Base-by-base conservation (phyloP, 371 early-diverging fungal species). In the Syncephalastrum racemosum region DNA sequence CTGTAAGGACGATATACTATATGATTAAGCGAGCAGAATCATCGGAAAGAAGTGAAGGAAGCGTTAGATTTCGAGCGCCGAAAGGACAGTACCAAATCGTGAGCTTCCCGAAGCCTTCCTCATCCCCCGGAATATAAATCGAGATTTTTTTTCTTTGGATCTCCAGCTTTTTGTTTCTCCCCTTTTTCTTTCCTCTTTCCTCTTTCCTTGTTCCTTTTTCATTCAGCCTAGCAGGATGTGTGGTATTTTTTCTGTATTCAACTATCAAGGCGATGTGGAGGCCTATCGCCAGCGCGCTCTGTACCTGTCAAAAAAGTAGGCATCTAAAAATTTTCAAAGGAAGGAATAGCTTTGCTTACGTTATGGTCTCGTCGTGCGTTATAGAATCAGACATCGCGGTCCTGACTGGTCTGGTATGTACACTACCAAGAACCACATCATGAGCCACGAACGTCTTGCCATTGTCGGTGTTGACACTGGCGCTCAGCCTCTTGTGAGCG, bases 371-470 rank as follows among this genome's bases (percentile, higher is more conserved):
- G 36, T 46, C 16, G 22, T 57, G 24, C 25, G 44, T 14, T 41
- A 54, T 57, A 73, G 75, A 53, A 75, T 98, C 45, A 85, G 98
- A 62, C 98, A 98, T 68, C 92, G 98, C 68, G 98, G 98, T 42
- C 98, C 98, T 31, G 97, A 98, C 79, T 95, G 96, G 95, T 90
- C 88, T 71, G 98, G 98, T 41, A 89, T 90, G 77, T 77, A 80
- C 31, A 79, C 89, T 42, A 69, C 73, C 27, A 88, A 84, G 56
- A 89, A 92, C 83, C 83, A 87, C 80, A 90, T 96, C 58, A 70
- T 98, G 44, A 89, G 90, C 78, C 98, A 98, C 69, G 98, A 98
- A 75, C 93, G 98, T 73, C 74, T 98, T 55, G 96, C 98, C 49
- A 98, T 98, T 68, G 97, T 96, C 51, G 98, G 98, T 68, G 89